phyloP scores from a whole-genome alignment of 495 filamentous ascomycete species.

The Neurospora discreta region DNA sequence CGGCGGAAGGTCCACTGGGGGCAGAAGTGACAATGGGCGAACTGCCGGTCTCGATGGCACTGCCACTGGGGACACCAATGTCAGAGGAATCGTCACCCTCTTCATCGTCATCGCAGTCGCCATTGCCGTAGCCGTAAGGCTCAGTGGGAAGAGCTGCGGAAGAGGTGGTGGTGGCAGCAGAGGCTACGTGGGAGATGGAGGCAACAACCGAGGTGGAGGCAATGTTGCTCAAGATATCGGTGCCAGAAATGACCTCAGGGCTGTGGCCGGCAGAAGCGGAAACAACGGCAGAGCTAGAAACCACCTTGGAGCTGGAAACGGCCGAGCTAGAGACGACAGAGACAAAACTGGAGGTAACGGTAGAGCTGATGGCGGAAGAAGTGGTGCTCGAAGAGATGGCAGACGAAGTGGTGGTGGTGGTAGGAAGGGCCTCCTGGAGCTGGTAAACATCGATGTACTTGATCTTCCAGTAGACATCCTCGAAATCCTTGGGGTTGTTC shows the following conservation, averaged over 20 bases:
- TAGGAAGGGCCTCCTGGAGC: slow-evolving; percentile 8
- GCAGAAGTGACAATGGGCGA: slow-evolving; percentile 1
- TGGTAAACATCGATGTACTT: slow-evolving; percentile 44
- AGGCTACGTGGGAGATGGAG: background rate
- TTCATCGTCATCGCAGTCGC: background rate
- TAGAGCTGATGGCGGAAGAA: background rate
- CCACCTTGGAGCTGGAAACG: background rate
- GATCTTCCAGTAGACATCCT: slow-evolving; percentile 44
- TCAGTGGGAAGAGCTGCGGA: background rate
- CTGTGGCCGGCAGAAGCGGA: background rate
- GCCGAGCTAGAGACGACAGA: background rate
- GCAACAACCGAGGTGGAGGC: background rate
- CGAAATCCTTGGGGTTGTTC: slow-evolving; percentile 43
- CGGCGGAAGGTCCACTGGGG: slow-evolving; percentile 36
- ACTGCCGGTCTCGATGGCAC: background rate
- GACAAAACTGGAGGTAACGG: background rate
- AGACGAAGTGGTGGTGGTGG: background rate
- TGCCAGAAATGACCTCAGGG: background rate
- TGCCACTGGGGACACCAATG: background rate
- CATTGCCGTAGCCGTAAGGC: background rate
- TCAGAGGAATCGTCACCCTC: background rate
- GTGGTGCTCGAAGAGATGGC: background rate
- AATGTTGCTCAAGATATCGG: background rate
- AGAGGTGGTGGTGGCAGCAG: background rate
- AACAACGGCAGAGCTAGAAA: background rate